These are phyloP conservation scores for Paracamarosporium sp. DNA, from an alignment of 2,329 filamentous ascomycete species.

Conservation along the genomic window DNA sequence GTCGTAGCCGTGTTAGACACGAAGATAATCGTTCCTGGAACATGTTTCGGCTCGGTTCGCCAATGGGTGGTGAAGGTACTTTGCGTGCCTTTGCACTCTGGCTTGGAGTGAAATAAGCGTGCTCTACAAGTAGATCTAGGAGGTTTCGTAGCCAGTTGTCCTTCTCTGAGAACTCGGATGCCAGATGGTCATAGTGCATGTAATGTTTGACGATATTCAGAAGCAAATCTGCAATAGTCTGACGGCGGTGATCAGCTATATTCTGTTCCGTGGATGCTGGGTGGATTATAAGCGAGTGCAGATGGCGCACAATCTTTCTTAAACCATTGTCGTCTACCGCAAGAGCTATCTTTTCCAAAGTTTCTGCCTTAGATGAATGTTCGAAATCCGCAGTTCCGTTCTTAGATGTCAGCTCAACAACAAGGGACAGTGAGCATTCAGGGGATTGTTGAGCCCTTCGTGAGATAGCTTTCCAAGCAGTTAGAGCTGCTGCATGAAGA, in stretches of 20 bases:
- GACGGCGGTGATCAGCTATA: conserved; percentile 54
- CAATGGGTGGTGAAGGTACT: conserved; percentile 53
- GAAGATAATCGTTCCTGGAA: conserved; percentile 64
- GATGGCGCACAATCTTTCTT: conserved; percentile 59
- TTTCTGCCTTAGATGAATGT: conserved; percentile 83
- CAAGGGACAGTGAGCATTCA: conserved; percentile 64
- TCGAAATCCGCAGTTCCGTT: conserved; percentile 82
- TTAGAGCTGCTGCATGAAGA: conserved; percentile 73
- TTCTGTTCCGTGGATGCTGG: conserved; percentile 55
- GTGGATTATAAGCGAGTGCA: conserved; percentile 54
- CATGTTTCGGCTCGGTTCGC: conserved; percentile 55
- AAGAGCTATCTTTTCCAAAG: conserved; percentile 75
- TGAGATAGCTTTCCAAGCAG: conserved; percentile 75
- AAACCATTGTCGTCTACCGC: conserved; percentile 60
- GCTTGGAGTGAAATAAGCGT: conserved; percentile 57
- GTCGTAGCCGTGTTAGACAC: conserved; percentile 59
- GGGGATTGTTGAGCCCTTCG: conserved; percentile 65
- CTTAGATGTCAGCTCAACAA: conserved; percentile 72
- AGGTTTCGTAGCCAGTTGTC: conserved; percentile 53
- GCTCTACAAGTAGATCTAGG: conserved; percentile 55
- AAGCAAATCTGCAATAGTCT: conserved; percentile 60
- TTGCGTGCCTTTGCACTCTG: conserved; percentile 38
- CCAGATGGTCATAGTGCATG: conserved; percentile 35
- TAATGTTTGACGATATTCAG: conserved; percentile 56
- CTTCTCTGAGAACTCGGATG: conserved; percentile 36